A percentile compares a stretch with the other conserved stretches of the same genome.
Conservation (phyloP, 345 rosid species). For the Moricandia moricandioides region DNA sequence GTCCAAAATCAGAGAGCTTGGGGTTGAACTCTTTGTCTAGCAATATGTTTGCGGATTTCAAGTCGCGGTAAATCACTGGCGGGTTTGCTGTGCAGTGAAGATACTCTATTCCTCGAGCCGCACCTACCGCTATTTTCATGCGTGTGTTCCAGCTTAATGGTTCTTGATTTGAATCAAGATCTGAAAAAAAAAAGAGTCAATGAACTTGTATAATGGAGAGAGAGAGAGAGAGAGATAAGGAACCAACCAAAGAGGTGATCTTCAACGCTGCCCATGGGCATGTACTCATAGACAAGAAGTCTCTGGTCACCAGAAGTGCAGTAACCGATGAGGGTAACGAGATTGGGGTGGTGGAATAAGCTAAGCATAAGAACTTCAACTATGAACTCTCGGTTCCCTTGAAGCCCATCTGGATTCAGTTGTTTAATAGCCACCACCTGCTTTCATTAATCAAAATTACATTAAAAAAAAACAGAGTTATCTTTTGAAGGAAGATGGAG, state of each 20-base stretch:
- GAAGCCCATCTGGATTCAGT: slow-evolving; percentile 83
- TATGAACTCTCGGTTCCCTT: slow-evolving; percentile 87
- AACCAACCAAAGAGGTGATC: slow-evolving; percentile 84
- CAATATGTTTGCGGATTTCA: slow-evolving; percentile 89
- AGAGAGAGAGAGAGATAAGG: slow-evolving; percentile 15
- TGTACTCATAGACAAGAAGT: slow-evolving; percentile 88
- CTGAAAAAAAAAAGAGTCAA: slow-evolving; percentile 36
- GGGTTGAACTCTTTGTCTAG: slow-evolving; percentile 73
- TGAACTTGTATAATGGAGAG: not conserved
- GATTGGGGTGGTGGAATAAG: slow-evolving; percentile 78
- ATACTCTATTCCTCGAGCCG: slow-evolving; percentile 87
- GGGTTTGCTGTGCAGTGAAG: slow-evolving; percentile 90
- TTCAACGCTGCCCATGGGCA: slow-evolving; percentile 95
- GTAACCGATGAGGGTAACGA: slow-evolving; percentile 85
- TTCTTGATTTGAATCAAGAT: slow-evolving; percentile 49
- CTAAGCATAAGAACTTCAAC: slow-evolving; percentile 98
- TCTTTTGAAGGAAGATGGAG: not conserved
- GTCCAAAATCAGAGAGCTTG: slow-evolving; percentile 89
- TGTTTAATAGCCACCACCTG: slow-evolving; percentile 95
- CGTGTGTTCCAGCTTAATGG: slow-evolving; percentile 76
- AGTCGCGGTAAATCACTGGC: slow-evolving; percentile 89
- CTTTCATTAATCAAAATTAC: slow-evolving; percentile 13
- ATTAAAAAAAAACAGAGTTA: not conserved
- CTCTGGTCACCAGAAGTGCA: slow-evolving; percentile 96
- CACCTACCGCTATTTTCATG: slow-evolving; percentile 85